Percentiles rank a stretch among this genome's conserved stretches.
These are phyloP conservation scores for Leucoagaricus sp. DNA, from an alignment of 1,284 basidiomycete species.

Conservation along the genomic window DNA sequence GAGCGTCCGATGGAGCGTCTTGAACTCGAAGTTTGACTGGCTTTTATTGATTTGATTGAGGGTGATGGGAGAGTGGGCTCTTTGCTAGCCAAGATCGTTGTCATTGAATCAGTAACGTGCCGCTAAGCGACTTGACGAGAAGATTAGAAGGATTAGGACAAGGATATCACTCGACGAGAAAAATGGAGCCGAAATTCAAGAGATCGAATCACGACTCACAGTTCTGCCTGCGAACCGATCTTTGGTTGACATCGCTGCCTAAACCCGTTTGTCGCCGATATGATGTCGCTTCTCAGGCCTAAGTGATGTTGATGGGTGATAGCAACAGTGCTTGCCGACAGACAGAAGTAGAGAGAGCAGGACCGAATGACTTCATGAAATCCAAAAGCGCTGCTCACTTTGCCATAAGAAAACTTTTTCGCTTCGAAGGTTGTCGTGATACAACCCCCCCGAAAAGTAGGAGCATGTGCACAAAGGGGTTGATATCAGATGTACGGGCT, in stretches of 20 bases:
- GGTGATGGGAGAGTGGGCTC: neutral
- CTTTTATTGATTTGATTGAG: too few relatives aligned
- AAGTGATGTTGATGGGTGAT: constrained; percentile 5
- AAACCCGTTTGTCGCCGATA: neutral
- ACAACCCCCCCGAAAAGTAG: neutral
- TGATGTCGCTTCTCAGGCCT: neutral
- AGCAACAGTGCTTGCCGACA: too few relatives aligned
- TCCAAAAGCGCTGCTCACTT: too few relatives aligned
- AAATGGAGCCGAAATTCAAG: neutral
- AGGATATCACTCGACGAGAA: too few relatives aligned
- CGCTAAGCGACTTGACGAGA: constrained; percentile 2
- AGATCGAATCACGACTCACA: neutral
- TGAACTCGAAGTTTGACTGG: neutral
- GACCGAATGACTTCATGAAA: too few relatives aligned
- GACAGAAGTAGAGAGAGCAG: too few relatives aligned
- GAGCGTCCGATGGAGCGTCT: neutral
- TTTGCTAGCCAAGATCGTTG: too few relatives aligned
- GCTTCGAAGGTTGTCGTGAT: neutral
- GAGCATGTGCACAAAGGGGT: neutral
- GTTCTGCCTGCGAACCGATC: neutral
- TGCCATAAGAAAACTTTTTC: too few relatives aligned
- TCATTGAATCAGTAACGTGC: constrained; percentile 1
- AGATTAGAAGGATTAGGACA: neutral
- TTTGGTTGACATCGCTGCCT: neutral
- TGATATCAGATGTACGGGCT: neutral